Evolutionary conservation across 352 stramenopile species (phyloP).

Genomic region (Thalassiosira hispida): DNA sequence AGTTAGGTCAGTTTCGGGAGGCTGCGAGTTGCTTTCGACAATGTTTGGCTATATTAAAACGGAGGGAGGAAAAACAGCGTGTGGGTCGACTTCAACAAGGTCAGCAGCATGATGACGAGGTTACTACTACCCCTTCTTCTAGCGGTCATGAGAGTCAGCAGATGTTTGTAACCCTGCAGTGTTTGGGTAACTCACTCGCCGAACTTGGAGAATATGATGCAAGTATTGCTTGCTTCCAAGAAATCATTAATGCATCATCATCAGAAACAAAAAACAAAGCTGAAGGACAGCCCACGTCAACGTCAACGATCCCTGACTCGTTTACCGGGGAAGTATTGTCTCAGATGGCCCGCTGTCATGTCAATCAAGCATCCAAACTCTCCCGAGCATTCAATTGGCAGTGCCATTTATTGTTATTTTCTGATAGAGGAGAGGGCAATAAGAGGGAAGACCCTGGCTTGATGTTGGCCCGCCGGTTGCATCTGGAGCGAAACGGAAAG

Average conservation of each 20-base stretch:
- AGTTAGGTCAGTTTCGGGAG: slow-evolving; percentile 66
- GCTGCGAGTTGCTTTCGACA: slow-evolving; percentile 61
- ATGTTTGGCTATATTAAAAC: slow-evolving; percentile 63
- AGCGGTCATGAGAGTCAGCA: slow-evolving; percentile 4
- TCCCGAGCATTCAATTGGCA: slow-evolving; percentile 51
- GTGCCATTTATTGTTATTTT: slow-evolving; percentile 60
- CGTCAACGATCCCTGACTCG: slow-evolving; percentile 3
- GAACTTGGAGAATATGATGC: slow-evolving; percentile 67
- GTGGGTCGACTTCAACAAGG: slow-evolving; percentile 14
- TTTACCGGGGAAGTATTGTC: slow-evolving; percentile 55
- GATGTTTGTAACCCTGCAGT: slow-evolving; percentile 53
- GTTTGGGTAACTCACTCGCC: slow-evolving; percentile 58
- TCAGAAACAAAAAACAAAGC: not conserved
- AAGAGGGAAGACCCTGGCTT: slow-evolving; percentile 44
- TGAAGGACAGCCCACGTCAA: not conserved
- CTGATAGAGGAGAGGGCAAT: slow-evolving; percentile 12
- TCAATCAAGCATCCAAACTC: slow-evolving; percentile 54
- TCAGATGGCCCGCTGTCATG: slow-evolving; percentile 52
- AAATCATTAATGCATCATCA: slow-evolving; percentile 48
- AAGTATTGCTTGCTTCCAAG: slow-evolving; percentile 61
- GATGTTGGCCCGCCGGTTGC: slow-evolving; percentile 42
- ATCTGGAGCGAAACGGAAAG: slow-evolving; percentile 51
- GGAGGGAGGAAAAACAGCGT: slow-evolving; percentile 49
- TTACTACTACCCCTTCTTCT: not conserved
- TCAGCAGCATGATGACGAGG: slow-evolving; percentile 6